phyloP scores from a whole-genome alignment of 805 yeast species.

The Maudiozyma saulgeensis region DNA sequence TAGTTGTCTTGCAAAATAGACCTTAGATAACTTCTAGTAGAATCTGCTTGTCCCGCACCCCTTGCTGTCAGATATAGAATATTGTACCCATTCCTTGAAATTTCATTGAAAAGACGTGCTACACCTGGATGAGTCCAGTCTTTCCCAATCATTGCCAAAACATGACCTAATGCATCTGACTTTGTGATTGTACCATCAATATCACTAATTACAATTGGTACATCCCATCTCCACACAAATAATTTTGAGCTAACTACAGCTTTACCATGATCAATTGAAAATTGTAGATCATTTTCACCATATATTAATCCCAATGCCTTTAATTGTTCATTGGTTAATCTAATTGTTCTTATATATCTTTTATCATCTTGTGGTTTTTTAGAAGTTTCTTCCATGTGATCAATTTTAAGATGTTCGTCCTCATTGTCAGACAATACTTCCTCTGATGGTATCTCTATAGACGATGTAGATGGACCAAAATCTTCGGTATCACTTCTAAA shows the following conservation, averaged over 20 bases:
- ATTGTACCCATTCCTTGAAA: constrained; percentile 78
- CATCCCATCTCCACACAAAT: constrained; percentile 72
- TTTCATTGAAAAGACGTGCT: constrained; percentile 84
- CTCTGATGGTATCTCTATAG: not conserved
- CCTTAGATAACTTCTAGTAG: constrained; percentile 72
- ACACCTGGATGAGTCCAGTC: constrained; percentile 99
- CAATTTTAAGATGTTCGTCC: not conserved
- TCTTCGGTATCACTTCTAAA: not conserved
- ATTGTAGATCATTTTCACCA: constrained; percentile 72
- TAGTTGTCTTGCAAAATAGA: constrained; percentile 71
- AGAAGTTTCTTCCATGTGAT: not conserved
- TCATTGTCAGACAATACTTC: not conserved
- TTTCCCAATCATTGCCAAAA: constrained; percentile 81
- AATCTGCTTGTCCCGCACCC: constrained; percentile 90
- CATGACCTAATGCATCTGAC: constrained; percentile 96
- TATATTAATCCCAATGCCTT: constrained; percentile 58
- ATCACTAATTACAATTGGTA: constrained; percentile 91
- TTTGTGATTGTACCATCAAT: constrained; percentile 97
- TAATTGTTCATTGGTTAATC: constrained; percentile 86
- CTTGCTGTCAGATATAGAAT: constrained; percentile 90
- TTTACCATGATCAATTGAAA: constrained; percentile 74
- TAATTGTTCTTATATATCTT: constrained; percentile 69
- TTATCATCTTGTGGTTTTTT: not conserved
- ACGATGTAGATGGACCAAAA: constrained; percentile 3
- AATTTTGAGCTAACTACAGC: constrained; percentile 66